Conservation (phyloP, 176 grass and related monocot genomes). For the Hyparrhenia diplandra region DNA sequence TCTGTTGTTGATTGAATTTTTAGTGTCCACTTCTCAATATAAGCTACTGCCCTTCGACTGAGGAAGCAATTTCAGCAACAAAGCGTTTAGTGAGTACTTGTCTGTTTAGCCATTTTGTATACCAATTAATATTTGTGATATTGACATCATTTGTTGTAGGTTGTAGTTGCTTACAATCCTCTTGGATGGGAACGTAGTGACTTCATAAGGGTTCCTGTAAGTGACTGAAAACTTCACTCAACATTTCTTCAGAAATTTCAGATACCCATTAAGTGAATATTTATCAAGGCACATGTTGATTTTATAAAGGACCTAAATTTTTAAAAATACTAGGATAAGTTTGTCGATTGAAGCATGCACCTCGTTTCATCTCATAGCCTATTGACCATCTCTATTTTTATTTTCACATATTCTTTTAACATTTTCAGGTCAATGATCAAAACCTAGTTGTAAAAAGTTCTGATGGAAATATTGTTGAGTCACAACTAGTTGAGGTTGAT, state of each 20-base stretch:
- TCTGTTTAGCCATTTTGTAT: constrained; percentile 11
- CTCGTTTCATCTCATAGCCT: not conserved
- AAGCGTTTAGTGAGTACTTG: constrained; percentile 60
- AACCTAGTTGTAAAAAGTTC: constrained; percentile 59
- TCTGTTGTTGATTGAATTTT: constrained; percentile 13
- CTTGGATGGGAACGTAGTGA: constrained; percentile 72
- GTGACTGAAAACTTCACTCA: not conserved
- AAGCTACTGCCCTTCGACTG: constrained; percentile 93
- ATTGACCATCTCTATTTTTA: not conserved
- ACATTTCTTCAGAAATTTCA: not conserved
- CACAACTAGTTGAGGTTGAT: constrained; percentile 79
- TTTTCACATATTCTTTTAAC: not conserved
- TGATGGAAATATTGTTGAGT: constrained; percentile 51
- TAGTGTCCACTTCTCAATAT: constrained; percentile 93
- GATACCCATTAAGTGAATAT: not conserved
- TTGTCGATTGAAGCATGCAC: not conserved
- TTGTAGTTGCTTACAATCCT: constrained; percentile 72
- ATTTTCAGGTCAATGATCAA: constrained; percentile 71
- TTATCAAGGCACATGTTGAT: not conserved
- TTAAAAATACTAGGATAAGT: not conserved
- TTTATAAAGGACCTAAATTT: too few species aligned
- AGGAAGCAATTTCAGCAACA: constrained; percentile 50
- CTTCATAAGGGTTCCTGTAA: constrained; percentile 70
- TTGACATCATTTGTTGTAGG: constrained; percentile 27
- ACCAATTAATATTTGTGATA: not conserved